Evolutionary conservation across 2,329 filamentous ascomycete species (phyloP), one percentile per base, ranked within the genome.

Genomic region (Malbranchea cinnamomea): DNA sequence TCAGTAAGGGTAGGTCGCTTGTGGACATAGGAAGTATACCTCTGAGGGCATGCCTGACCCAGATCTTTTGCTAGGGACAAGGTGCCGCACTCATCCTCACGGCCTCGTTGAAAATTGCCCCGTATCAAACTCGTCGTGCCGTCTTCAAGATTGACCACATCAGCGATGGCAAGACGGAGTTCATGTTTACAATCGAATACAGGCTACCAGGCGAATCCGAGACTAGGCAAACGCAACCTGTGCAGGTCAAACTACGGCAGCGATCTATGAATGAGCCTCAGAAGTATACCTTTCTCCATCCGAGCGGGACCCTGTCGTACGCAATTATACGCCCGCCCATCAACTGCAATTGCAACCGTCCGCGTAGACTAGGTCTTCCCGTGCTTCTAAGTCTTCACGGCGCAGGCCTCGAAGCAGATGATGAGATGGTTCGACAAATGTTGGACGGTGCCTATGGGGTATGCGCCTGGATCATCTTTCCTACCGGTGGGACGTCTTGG

Each of bases 401-500:
- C 8, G 68, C 69, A 18, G 68, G 68, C 0, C 46, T 72, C 7
- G 66, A 72, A 37, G 67, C 61, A 17, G 62, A 67, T 34, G 57
- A 50, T 32, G 46, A 56, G 9, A 43, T 56, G 37, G 59, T 63
- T 2, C 52, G 60, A 23, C 55, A 61, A 31, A 56, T 59, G 34
- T 47, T 73, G 19, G 59, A 70, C 42, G 48, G 52, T 12, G 49
- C 67, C 1, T 55, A 63, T 13, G 59, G 68, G 35, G 47, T 71
- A 13, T 66, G 62, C 36, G 60, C 65, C 2, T 74, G 67, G 65
- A 51, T 64, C 1, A 30, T 73, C 10, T 63, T 68, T 39, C 67
- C 69, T 6, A 66, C 62, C 3, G 69, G 68, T 13, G 65, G 65
- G 10, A 72, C 67, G 11, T 48, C 64, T 4, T 73, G 69, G 69